Evolutionary conservation across 2,329 filamentous ascomycete genomes (phyloP), one percentile per base, ranked within the genome.

Genomic region (Colletotrichum sp.): DNA sequence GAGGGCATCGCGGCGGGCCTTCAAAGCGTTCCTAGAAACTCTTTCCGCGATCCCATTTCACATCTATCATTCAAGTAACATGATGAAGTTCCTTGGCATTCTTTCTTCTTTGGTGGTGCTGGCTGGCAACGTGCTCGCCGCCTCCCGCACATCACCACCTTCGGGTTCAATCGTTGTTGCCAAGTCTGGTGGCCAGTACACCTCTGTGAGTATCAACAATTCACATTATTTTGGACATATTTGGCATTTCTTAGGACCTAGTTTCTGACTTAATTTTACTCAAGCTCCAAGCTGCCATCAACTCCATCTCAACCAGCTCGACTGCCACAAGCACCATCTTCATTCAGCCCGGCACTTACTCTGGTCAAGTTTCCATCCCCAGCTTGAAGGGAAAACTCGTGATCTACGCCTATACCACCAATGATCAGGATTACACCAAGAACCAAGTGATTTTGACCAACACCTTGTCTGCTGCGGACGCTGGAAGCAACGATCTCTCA

Each of bases 291-390:
- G 83, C 87, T 16, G 92, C 92, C 12, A 88, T 94, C 74, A 81
- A 91, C 79, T 88, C 91, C 4, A 87, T 93, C 13, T 89, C 88
- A 25, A 89, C 87, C 0, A 84, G 86, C 3, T 86, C 87, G 5
- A 87, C 88, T 2, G 78, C 83, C 0, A 85, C 86, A 1, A 90
- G 91, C 73, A 90, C 88, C 79, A 92, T 94, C 83, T 94, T 93
- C 85, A 90, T 94, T 81, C 91, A 90, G 39, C 93, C 93, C 83
- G 91, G 91, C 5, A 92, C 89, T n/a, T 93, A 92, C 85, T 84
- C 84, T 19, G 91, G 92, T 80, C 91, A 92, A 78, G 90, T 93
- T 52, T 89, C 88, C 71, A 86, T 93, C 30, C 82, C 86, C 8
- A 80, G 82, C 0, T 86, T 90, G 67, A 84, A 84, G 8, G 89